A percentile compares a stretch with the other conserved stretches of the same genome.
These are phyloP conservation scores for Quercus suber DNA, from an alignment of 306 rosid species.

Conservation along the genomic window DNA sequence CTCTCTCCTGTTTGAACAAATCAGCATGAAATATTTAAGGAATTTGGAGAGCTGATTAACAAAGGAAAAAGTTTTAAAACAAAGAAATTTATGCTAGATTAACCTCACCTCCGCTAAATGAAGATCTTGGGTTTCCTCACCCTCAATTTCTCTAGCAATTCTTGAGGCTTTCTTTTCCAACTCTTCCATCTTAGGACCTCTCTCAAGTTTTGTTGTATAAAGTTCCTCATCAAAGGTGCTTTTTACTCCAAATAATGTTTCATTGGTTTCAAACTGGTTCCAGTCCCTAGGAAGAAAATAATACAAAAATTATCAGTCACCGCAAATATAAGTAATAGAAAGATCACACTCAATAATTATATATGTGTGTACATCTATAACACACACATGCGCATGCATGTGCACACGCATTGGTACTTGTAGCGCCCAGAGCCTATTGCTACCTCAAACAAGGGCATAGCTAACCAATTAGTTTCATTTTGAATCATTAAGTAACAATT, in stretches of 20 bases:
- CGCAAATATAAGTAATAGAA: constrained; percentile 2
- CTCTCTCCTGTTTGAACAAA: constrained; percentile 82
- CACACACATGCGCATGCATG: too few relatives aligned
- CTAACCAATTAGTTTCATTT: neutral
- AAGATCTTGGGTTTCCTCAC: constrained; percentile 89
- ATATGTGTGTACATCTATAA: too few relatives aligned
- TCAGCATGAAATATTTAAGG: constrained; percentile 18
- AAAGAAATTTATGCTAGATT: constrained; percentile 16
- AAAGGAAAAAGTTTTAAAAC: constrained; percentile 1
- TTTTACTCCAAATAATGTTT: constrained; percentile 81
- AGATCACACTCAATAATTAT: neutral
- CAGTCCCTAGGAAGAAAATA: constrained; percentile 53
- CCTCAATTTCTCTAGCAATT: constrained; percentile 94
- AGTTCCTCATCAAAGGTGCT: constrained; percentile 87
- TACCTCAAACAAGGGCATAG: neutral
- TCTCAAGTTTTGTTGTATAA: constrained; percentile 87
- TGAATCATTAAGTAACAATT: neutral
- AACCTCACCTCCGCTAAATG: constrained; percentile 87
- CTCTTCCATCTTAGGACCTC: constrained; percentile 75
- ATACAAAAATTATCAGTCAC: constrained; percentile 2
- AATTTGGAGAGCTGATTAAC: constrained; percentile 8
- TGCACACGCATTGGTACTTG: neutral
- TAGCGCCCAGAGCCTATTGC: neutral
- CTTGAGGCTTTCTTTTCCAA: constrained; percentile 74
- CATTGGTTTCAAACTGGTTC: constrained; percentile 92